phyloP scores from a whole-genome alignment of 352 stramenopile species.

The Phytopythium mirpurense region DNA sequence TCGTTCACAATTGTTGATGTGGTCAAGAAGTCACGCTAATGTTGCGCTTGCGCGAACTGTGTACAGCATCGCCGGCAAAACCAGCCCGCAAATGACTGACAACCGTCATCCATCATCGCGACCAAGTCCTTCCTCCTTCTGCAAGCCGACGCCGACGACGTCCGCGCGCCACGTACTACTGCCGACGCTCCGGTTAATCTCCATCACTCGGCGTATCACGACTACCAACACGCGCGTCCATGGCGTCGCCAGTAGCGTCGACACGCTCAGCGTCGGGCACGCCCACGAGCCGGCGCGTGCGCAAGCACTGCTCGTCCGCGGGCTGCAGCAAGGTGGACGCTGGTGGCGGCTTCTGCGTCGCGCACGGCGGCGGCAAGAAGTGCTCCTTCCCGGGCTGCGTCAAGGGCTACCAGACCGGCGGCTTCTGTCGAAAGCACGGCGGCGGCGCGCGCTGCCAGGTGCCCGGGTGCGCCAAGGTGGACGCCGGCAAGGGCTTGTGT shows the following conservation, averaged over 20 bases:
- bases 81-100: no score
- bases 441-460: slow-evolving; percentile 76
- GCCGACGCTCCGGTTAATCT: no score
- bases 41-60: no score
- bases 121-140: no score
- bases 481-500: slow-evolving; percentile 70
- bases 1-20: slow-evolving; percentile 1
- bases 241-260: slow-evolving; percentile 2
- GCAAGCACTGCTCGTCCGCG: slow-evolving; percentile 42
- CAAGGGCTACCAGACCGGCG: slow-evolving; percentile 78
- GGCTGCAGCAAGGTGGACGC: slow-evolving; percentile 73
- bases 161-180: no score
- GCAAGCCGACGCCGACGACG: no score
- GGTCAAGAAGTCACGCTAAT: not conserved
- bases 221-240: not conserved
- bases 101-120: no score
- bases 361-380: slow-evolving; percentile 79
- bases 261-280: slow-evolving; percentile 5
- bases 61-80: no score
- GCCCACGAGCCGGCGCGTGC: slow-evolving; percentile 21
- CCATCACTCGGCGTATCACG: no score
- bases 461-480: slow-evolving; percentile 65
- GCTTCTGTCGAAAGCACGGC: slow-evolving; percentile 70
- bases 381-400: slow-evolving; percentile 61
- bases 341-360: slow-evolving; percentile 77